Percentiles rank a stretch among this genome's conserved stretches.
These are phyloP conservation scores for Ceriops decandra DNA, from an alignment of 345 rosid genomes.

Conservation along the genomic window DNA sequence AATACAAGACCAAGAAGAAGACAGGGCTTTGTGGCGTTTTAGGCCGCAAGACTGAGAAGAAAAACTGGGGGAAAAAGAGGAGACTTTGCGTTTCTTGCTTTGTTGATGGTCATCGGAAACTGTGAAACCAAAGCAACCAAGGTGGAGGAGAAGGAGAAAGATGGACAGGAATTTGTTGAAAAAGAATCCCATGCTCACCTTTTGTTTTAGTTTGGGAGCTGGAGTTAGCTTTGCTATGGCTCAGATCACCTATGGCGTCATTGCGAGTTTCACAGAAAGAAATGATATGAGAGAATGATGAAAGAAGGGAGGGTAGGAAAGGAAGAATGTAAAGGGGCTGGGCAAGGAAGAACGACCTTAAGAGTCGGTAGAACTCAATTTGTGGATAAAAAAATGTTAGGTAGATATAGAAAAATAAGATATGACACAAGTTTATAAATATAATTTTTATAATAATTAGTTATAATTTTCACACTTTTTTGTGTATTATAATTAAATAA, in stretches of 20 bases:
- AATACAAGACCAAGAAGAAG: slow-evolving; percentile 62
- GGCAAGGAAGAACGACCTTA: slow-evolving; percentile 42
- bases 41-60: slow-evolving; percentile 18
- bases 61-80: slow-evolving; percentile 18
- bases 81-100: slow-evolving; percentile 34
- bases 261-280: slow-evolving; percentile 1
- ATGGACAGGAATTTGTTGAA: slow-evolving; percentile 50
- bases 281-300: slow-evolving; percentile 29
- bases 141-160: slow-evolving; percentile 44
- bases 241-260: slow-evolving; percentile 23
- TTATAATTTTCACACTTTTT: too few species aligned
- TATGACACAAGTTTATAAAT: too few species aligned
- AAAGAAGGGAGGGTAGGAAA: slow-evolving; percentile 6
- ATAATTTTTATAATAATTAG: too few species aligned
- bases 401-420: too few species aligned
- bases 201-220: slow-evolving; percentile 10
- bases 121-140: slow-evolving; percentile 59
- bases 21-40: slow-evolving; percentile 41
- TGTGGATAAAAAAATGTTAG: too few species aligned
- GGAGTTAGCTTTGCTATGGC: slow-evolving; percentile 3
- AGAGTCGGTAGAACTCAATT: slow-evolving; percentile 19
- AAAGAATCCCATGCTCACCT: slow-evolving; percentile 39
- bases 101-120: slow-evolving; percentile 8
- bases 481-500: too few species aligned
- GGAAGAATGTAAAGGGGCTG: slow-evolving; percentile 24